phyloP scores from a whole-genome alignment of 2,329 filamentous ascomycete genomes.

The Incumbomyces lentus region DNA sequence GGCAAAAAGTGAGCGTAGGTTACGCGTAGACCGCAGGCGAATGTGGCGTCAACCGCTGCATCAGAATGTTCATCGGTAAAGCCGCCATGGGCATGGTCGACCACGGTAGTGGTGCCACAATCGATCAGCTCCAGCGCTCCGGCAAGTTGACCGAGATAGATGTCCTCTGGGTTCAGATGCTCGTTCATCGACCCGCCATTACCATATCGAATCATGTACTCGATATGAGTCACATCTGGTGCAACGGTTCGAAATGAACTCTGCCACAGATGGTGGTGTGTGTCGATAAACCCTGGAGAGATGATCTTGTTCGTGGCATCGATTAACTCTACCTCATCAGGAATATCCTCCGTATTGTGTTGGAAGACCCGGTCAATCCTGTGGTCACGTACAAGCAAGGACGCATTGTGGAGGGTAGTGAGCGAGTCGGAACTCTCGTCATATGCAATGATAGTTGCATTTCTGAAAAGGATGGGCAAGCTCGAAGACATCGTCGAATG shows the following conservation, averaged over 20 bases:
- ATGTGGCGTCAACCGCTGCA: constrained; percentile 21
- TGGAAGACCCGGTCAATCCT: too few relatives aligned
- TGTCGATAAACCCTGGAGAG: constrained; percentile 26
- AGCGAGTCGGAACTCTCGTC: too few relatives aligned
- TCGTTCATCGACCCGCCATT: too few relatives aligned
- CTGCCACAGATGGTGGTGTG: constrained; percentile 36
- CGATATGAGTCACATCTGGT: too few relatives aligned
- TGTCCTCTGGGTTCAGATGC: too few relatives aligned
- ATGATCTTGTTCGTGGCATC: constrained; percentile 28
- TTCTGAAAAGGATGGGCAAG: too few relatives aligned
- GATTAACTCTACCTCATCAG: constrained; percentile 18
- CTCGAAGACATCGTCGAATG: too few relatives aligned
- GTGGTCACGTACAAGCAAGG: too few relatives aligned
- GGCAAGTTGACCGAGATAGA: constrained; percentile 19
- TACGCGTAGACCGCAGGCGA: constrained; percentile 22
- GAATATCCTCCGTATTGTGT: neutral
- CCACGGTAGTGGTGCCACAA: constrained; percentile 20
- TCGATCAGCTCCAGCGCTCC: constrained; percentile 15
- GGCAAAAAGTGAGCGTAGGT: constrained; percentile 23
- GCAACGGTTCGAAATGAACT: constrained; percentile 7
- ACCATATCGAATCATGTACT: too few relatives aligned
- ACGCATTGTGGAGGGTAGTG: too few relatives aligned
- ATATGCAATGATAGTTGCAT: too few relatives aligned
- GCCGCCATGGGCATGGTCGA: constrained; percentile 26
- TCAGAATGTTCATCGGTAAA: constrained; percentile 20